A percentile compares a stretch with the other conserved stretches of the same genome.
Evolutionary conservation across 495 filamentous ascomycete species (phyloP).

Genomic region (Podospora fimiseda): DNA sequence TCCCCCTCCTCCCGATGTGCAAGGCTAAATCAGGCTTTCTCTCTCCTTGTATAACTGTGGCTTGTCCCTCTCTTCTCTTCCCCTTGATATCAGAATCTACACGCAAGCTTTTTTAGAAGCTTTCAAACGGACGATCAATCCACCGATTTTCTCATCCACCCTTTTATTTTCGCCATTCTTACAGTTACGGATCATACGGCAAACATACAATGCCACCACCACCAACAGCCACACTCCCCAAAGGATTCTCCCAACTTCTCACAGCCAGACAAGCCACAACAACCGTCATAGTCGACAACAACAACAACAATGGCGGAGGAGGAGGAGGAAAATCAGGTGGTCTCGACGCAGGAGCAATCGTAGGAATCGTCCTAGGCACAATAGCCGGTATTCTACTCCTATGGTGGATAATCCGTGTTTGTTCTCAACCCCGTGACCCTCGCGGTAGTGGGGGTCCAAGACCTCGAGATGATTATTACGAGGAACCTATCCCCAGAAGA

Average conservation of each 20-base stretch:
- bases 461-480: constrained; percentile 20
- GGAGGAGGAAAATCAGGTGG: neutral
- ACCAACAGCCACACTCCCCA: constrained; percentile 12
- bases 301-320: neutral
- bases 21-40: no score
- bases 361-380: constrained; percentile 26
- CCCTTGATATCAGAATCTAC: no score
- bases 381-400: constrained; percentile 23
- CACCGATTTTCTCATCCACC: no score
- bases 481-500: constrained; percentile 12
- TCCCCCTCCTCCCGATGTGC: no score
- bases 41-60: no score
- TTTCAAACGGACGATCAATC: no score
- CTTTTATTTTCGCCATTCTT: no score
- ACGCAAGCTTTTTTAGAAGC: no score
- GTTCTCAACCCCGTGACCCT: constrained; percentile 7
- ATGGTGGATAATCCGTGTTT: constrained; percentile 18
- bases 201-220: constrained; percentile 18
- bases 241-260: constrained; percentile 15
- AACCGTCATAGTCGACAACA: neutral
- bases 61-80: no score
- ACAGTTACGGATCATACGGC: no score
- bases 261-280: neutral
- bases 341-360: constrained; percentile 21
- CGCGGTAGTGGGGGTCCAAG: constrained; percentile 13